Conservation (phyloP, 2,329 filamentous ascomycete species). For the Diaporthe sp. region DNA sequence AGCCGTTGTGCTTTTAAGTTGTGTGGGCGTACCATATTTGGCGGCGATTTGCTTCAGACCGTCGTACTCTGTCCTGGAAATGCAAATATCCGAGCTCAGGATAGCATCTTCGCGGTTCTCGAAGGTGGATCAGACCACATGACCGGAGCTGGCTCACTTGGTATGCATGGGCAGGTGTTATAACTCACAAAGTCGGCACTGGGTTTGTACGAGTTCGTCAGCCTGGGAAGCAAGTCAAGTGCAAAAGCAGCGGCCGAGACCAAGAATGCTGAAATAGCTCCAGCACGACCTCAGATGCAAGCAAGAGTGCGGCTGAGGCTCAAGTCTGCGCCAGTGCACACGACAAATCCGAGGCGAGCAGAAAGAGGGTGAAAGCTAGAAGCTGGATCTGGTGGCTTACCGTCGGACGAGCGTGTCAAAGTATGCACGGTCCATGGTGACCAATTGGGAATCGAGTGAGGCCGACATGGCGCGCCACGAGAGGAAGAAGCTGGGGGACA, state of each 20-base stretch:
- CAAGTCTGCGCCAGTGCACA: not conserved
- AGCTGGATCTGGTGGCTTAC: constrained; percentile 52
- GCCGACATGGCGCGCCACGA: constrained; percentile 26
- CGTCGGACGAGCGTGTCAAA: constrained; percentile 70
- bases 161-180: constrained; percentile 16
- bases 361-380: not conserved
- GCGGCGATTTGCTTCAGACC: constrained; percentile 60
- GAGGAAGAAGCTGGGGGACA: not conserved
- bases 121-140: constrained; percentile 24
- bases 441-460: constrained; percentile 38
- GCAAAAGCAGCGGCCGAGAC: constrained; percentile 1
- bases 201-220: not conserved
- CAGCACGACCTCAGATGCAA: not conserved
- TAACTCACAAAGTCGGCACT: constrained; percentile 61
- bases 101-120: constrained; percentile 43
- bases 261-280: constrained; percentile 4
- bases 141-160: constrained; percentile 16
- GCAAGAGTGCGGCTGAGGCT: not conserved
- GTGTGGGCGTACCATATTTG: constrained; percentile 63
- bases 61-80: constrained; percentile 71
- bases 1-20: constrained; percentile 15
- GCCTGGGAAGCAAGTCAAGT: constrained; percentile 1
- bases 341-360: not conserved
- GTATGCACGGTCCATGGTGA: constrained; percentile 70
- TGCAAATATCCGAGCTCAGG: constrained; percentile 56